These are phyloP conservation scores for Arxiozyma slooffiae DNA, from an alignment of 1,139 yeast genomes.

Conservation along the genomic window DNA sequence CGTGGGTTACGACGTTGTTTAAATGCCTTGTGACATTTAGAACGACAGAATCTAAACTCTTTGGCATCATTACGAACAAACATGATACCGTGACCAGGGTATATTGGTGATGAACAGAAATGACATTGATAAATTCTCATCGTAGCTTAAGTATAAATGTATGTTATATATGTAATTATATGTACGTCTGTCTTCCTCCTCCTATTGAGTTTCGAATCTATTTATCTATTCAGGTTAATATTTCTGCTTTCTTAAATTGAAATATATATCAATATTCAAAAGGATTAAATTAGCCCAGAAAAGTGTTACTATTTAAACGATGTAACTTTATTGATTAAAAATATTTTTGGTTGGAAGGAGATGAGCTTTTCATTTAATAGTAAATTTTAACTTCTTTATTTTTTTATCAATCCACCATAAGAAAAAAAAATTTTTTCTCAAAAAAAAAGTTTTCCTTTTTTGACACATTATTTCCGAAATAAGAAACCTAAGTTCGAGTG, in stretches of 20 bases:
- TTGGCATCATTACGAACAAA: conserved; percentile 97
- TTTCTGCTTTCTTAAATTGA: neutral
- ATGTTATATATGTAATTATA: neutral
- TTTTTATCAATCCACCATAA: too few relatives aligned
- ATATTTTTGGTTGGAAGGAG: neutral
- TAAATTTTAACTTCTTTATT: too few relatives aligned
- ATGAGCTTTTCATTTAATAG: neutral
- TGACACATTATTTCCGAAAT: too few relatives aligned
- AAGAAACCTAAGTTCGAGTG: too few relatives aligned
- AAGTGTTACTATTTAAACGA: neutral
- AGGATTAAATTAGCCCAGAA: too few relatives aligned
- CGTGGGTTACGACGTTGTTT: conserved; percentile 98
- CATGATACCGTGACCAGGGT: conserved; percentile 96
- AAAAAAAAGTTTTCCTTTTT: neutral
- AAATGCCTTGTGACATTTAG: conserved; percentile 95
- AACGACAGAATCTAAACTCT: conserved; percentile 93
- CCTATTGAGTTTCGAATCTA: neutral
- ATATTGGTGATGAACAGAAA: conserved; percentile 94
- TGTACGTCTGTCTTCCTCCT: conserved; percentile 10
- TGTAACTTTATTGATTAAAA: neutral
- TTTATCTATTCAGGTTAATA: too few relatives aligned
- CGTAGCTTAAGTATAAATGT: neutral
- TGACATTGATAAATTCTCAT: conserved; percentile 96
- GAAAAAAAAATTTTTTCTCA: too few relatives aligned
- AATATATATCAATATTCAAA: too few relatives aligned